Base-by-base conservation (phyloP, 2,329 filamentous ascomycete species). In the Fusarium sp. region DNA sequence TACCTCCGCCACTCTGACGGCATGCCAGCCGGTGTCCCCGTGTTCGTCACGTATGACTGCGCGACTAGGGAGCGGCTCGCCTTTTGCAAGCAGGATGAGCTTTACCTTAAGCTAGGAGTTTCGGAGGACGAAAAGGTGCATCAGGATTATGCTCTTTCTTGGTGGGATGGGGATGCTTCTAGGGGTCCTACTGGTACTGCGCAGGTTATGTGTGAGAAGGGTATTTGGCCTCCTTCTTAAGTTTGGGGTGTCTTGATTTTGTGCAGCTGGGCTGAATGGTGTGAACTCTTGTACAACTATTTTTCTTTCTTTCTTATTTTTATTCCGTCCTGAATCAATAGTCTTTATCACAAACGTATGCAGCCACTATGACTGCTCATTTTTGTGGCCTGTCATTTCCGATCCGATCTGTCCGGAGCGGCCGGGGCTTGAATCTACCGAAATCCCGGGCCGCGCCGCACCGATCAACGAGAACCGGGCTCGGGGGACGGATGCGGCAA, bases 21-120 rank as follows among this genome's bases (percentile, higher is more conserved):
- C 33, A 42, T 29, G 14, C 42, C 55, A 2, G 61, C 42, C 20
- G 55, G 61, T 3, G 25, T 31, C 2, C 29, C 44, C 44, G 20
- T 63, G n/a, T 63, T 54, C 31, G 61, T 58, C 27, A 31, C 61
- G 4, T 51, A 56, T 2, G 33, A 58, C n/a, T 63, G 54, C 25
- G 54, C 57, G 6, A 29, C 23, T 16, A 42, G 44, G 14, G 44
- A 63, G 13, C 40, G 25, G 31, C 61, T 63, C n/a, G 31, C n/a
- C 25, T 63, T 63, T 33, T 59, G 55, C 46, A 59, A 63, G 36
- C 55, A 63, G 56, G 55, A 60, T 23, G 38, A 34, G 20, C 51
- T 59, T 29, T 64, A 60, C 56, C 27, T 64, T 29, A 64, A 60
- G 38, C 20, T 40, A 38, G 44, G 61, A 4, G 46, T 64, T n/a